Evolutionary conservation across 179 eudicot species (phyloP).

Genomic region (Camellia oleifera): DNA sequence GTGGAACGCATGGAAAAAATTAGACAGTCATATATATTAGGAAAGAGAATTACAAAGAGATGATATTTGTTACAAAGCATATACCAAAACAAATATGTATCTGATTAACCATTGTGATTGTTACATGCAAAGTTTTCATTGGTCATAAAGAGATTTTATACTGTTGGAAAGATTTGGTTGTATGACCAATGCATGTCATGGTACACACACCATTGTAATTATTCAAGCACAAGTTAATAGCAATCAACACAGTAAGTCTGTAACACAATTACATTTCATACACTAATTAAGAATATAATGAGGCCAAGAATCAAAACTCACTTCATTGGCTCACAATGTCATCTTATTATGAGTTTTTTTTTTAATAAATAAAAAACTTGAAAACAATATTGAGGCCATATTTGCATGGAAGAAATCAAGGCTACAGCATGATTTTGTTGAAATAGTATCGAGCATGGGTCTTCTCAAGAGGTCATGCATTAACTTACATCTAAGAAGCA

Average conservation of each 20-base stretch:
- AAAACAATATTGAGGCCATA: not conserved
- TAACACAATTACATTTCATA: not conserved
- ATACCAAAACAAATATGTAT: not conserved
- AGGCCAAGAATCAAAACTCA: not conserved
- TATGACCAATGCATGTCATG: not conserved
- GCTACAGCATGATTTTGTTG: not conserved
- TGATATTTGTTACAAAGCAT: not conserved
- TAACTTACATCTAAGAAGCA: constrained; percentile 86
- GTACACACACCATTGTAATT: not conserved
- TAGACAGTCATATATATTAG: not conserved
- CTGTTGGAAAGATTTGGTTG: not conserved
- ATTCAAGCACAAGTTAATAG: not conserved
- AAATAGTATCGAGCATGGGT: not conserved
- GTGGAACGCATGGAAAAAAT: constrained; percentile 1
- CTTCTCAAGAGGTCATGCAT: not conserved
- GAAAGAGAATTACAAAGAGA: not conserved
- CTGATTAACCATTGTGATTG: not conserved
- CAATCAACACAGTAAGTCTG: too few relatives aligned
- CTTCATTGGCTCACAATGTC: not conserved
- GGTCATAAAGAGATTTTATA: not conserved
- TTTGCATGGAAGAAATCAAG: not conserved
- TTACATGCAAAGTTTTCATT: not conserved
- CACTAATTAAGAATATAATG: not conserved
- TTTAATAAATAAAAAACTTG: not conserved
- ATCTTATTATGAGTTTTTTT: not conserved